Conservation (phyloP, 805 yeast genomes). For the Pichia cephalocereana region DNA sequence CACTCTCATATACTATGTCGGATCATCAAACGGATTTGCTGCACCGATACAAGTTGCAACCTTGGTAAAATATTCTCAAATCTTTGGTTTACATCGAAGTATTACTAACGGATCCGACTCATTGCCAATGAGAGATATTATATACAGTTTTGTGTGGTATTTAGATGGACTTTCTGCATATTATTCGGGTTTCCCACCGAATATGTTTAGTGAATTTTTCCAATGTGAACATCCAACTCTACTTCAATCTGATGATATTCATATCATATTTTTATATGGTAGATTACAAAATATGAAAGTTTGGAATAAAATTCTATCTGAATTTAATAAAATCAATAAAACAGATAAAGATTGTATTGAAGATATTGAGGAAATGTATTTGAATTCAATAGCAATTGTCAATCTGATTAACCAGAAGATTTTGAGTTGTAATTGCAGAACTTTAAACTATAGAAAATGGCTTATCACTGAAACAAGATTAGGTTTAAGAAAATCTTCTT, state of each 20-base stretch:
- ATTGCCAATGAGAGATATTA: constrained; percentile 4
- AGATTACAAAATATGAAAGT: constrained; percentile 14
- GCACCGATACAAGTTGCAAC: constrained; percentile 10
- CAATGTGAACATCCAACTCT: constrained; percentile 13
- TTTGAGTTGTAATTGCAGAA: not conserved
- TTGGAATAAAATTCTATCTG: constrained; percentile 12
- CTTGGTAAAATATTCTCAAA: constrained; percentile 12
- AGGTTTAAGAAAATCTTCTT: constrained; percentile 15
- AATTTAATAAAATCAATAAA: constrained; percentile 12
- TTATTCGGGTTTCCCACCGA: constrained; percentile 17
- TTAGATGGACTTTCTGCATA: constrained; percentile 16
- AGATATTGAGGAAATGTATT: constrained; percentile 5
- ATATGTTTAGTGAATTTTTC: constrained; percentile 11
- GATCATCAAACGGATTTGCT: constrained; percentile 15
- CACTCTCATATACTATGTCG: constrained; percentile 15
- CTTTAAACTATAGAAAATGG: constrained; percentile 8
- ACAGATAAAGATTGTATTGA: constrained; percentile 4
- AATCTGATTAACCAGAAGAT: constrained; percentile 9
- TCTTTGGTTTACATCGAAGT: constrained; percentile 13
- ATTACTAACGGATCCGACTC: not conserved
- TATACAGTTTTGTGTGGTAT: constrained; percentile 16
- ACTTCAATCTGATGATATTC: constrained; percentile 6
- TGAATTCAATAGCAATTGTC: constrained; percentile 6
- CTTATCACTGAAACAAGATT: constrained; percentile 14
- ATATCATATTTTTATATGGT: constrained; percentile 9